Conservation (phyloP, 345 rosid species). For the Draba incana region DNA sequence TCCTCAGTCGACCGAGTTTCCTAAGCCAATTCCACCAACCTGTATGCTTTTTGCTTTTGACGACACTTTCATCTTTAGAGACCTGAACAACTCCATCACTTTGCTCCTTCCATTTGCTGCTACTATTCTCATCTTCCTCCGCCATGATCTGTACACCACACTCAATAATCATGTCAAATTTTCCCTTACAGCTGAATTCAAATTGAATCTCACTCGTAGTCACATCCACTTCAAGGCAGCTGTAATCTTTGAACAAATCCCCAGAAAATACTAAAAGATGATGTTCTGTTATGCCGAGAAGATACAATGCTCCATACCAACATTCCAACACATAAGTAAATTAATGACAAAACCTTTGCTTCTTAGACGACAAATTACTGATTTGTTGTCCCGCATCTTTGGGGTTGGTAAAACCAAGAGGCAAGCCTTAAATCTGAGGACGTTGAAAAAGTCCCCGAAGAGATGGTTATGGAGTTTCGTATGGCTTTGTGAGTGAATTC, state of each 20-base stretch:
- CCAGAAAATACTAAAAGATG: background rate
- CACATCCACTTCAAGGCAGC: background rate
- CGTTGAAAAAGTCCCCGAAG: background rate
- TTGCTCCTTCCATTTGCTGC: too few species aligned
- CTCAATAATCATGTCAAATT: too few species aligned
- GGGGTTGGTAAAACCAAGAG: background rate
- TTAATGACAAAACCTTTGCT: background rate
- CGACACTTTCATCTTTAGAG: too few species aligned
- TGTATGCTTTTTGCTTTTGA: too few species aligned
- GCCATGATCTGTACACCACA: too few species aligned
- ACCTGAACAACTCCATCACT: too few species aligned
- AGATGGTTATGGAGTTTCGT: background rate
- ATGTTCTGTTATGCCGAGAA: background rate
- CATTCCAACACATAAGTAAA: background rate
- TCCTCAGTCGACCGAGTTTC: too few species aligned
- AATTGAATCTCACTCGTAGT: background rate
- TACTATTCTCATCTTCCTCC: too few species aligned
- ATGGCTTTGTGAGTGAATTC: background rate
- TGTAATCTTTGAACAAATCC: background rate
- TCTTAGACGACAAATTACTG: background rate
- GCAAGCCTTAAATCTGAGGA: background rate
- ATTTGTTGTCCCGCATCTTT: rapidly evolving
- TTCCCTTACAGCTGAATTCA: background rate
- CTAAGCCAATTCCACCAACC: too few species aligned
- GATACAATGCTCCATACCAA: background rate